phyloP scores from a whole-genome alignment of 2,329 filamentous ascomycete species.

The Coleophoma cylindrospora region DNA sequence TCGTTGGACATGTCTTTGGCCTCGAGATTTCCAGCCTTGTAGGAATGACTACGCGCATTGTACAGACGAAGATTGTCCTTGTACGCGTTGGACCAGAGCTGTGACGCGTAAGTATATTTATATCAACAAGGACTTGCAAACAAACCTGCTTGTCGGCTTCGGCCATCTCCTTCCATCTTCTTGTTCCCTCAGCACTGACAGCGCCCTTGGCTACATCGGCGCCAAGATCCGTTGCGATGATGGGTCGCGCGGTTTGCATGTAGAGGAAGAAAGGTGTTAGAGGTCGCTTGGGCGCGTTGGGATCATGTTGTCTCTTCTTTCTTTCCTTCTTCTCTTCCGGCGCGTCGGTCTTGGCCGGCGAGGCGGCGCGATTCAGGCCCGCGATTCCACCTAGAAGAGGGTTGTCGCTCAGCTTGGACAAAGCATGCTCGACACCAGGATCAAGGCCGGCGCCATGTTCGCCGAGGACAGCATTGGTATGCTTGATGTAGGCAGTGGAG shows the following conservation, averaged over 20 bases:
- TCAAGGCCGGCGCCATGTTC: conserved; percentile 43
- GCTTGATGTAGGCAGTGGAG: conserved; percentile 78
- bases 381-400: not conserved
- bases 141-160: conserved; percentile 62
- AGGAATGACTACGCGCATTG: conserved; percentile 60
- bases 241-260: conserved; percentile 79
- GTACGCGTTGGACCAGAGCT: conserved; percentile 58
- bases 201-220: conserved; percentile 75
- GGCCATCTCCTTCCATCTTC: conserved; percentile 76
- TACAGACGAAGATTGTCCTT: conserved; percentile 63
- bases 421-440: conserved; percentile 33
- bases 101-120: conserved; percentile 3
- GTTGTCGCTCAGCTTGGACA: conserved; percentile 29
- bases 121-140: not conserved
- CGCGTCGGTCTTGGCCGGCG: conserved; percentile 36
- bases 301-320: conserved; percentile 82
- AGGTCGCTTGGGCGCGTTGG: conserved; percentile 90
- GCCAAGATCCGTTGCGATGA: conserved; percentile 76
- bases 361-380: conserved; percentile 26
- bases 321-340: conserved; percentile 76
- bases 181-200: conserved; percentile 81
- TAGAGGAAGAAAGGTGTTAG: conserved; percentile 94
- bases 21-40: conserved; percentile 52
- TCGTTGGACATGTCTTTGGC: conserved; percentile 59
- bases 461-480: conserved; percentile 78